These are phyloP conservation scores for Talaromyces sp. DNA, from an alignment of 2,329 filamentous ascomycete species.

Conservation along the genomic window DNA sequence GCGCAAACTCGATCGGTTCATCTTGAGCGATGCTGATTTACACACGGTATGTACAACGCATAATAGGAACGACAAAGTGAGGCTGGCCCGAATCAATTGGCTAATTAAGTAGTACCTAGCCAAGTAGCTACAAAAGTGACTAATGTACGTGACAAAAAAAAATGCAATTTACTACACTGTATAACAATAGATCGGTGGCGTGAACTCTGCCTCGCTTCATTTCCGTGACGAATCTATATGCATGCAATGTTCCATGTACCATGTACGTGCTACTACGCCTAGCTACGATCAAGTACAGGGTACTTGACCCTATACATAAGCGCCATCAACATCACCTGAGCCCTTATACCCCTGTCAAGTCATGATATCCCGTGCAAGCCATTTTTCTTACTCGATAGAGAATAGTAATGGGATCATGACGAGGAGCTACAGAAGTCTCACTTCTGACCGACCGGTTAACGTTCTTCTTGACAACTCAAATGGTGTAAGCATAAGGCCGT, in stretches of 20 bases:
- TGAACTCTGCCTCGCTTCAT: background rate
- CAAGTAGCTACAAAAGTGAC: background rate
- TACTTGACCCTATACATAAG: background rate
- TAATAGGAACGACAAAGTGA: slow-evolving; percentile 5
- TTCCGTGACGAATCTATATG: slow-evolving; percentile 15
- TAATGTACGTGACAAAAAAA: slow-evolving; percentile 5
- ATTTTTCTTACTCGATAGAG: slow-evolving; percentile 4
- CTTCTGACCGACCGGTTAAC: background rate
- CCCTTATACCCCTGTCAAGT: background rate
- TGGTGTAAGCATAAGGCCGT: background rate
- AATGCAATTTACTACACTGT: background rate
- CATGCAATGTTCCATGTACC: background rate
- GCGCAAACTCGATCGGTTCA: slow-evolving; percentile 1
- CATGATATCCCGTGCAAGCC: background rate
- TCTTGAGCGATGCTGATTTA: background rate
- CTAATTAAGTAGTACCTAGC: background rate
- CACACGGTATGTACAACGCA: background rate
- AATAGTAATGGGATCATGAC: background rate
- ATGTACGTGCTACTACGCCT: background rate
- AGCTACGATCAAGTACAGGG: background rate
- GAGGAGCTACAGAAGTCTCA: background rate
- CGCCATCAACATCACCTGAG: background rate
- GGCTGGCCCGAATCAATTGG: slow-evolving; percentile 1
- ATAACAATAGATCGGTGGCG: slow-evolving; percentile 11
- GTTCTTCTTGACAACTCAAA: background rate